Evolutionary conservation across 2,329 filamentous ascomycete species (phyloP), one percentile per base, ranked within the genome.

Genomic region (Xylaria sp.): DNA sequence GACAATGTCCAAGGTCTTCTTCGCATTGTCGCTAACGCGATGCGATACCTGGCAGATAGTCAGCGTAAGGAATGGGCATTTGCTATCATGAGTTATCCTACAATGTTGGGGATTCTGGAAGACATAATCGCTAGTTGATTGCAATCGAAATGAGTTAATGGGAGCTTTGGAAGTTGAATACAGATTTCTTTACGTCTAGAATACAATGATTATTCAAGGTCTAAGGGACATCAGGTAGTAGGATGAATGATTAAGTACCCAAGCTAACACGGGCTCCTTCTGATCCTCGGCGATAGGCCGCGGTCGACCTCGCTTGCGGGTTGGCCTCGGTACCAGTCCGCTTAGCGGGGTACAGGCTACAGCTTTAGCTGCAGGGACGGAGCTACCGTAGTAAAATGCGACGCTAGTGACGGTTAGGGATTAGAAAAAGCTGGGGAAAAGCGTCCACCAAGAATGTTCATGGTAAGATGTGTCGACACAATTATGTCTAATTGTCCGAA

Each of bases 1-100:
- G 63, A 99, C 90, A 61, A 91, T 71, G 69, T 97, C 92, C 63
- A 97, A 78, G 24, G 89, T 90, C 80, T 89, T 86, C 76, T 88
- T 90, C 48, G 92, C 92, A 67, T 85, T 81, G 56, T 95, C 91
- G 76, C 91, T 95, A 63, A 97, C 90, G 72, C 81, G 79, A 66
- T 80, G 68, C 50, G 72, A 68, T 51, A 76, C 78, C 79, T 82
- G 52, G 16, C 47, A 18, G 11, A 42, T 50, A 44, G 19, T 56
- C 64, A 34, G 65, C 60, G 52, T 56, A 34, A 17, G 39, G 42
- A 16, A 41, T 41, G 29, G n/a, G 43, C 17, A 37, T 53, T 39
- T 56, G 19, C 57, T 42, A 42, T 19, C 21, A 52, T 29, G 34
- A 7, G 24, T 44, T 49, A 37, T 48, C 63, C 44, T 67, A 71